phyloP scores from a whole-genome alignment of 2,329 filamentous ascomycete species.

The Pyricularia grisea region DNA sequence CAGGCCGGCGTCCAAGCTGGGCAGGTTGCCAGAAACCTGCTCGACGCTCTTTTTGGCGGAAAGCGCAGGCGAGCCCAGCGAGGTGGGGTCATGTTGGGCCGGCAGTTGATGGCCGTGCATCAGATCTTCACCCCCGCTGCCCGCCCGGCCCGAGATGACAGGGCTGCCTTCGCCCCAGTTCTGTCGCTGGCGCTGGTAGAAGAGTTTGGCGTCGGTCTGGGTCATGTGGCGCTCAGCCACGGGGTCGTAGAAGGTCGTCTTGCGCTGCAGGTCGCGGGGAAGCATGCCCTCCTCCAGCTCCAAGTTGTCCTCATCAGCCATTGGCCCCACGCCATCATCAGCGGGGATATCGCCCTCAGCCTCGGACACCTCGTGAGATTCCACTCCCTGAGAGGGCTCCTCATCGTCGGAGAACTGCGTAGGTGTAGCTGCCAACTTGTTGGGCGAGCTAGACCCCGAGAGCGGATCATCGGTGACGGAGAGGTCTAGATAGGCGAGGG shows the following conservation, averaged over 20 bases:
- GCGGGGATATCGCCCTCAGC: not conserved
- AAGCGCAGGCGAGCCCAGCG: not conserved
- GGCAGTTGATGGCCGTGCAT: conserved; percentile 4
- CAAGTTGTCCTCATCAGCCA: conserved; percentile 2
- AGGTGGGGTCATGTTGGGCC: conserved; percentile 7
- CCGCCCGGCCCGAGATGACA: conserved; percentile 18
- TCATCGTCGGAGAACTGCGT: conserved; percentile 28
- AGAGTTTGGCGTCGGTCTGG: conserved; percentile 88
- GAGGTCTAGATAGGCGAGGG: conserved; percentile 12
- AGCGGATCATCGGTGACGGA: conserved; percentile 17
- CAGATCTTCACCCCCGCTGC: conserved; percentile 2
- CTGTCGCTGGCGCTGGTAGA: conserved; percentile 67
- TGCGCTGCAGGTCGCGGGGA: conserved; percentile 49
- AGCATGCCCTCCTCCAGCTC: conserved; percentile 47
- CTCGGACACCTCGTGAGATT: conserved; percentile 17
- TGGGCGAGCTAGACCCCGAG: conserved; percentile 24
- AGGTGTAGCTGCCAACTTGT: conserved; percentile 17
- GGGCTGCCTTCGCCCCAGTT: conserved; percentile 37
- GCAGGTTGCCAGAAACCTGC: conserved; percentile 8
- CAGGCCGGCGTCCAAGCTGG: conserved; percentile 6
- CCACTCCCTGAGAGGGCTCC: conserved; percentile 23
- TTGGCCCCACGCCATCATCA: not conserved
- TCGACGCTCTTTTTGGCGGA: not conserved
- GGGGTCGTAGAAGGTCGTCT: conserved; percentile 87
- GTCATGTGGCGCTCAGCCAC: conserved; percentile 90